Percentiles rank a stretch among this genome's conserved stretches.
Conservation (phyloP, 23 red algal genomes). For the Gracilariopsis chorda region DNA sequence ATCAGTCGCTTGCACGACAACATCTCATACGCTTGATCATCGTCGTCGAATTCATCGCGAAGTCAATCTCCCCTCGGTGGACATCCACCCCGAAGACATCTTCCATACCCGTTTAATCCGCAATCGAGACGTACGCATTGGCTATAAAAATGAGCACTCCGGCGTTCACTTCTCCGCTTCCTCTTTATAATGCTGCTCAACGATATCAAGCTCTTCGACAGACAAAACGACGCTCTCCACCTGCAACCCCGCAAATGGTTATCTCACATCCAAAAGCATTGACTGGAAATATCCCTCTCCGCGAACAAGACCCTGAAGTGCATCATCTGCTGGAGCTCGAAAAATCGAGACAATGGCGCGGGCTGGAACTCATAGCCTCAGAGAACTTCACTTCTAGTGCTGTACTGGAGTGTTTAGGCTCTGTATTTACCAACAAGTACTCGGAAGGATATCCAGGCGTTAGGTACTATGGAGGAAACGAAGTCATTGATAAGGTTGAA, state of each 20-base stretch:
- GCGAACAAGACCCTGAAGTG: constrained; percentile 67
- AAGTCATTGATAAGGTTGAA: constrained; percentile 87
- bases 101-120: no score
- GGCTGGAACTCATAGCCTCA: constrained; percentile 86
- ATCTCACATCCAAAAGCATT: background rate
- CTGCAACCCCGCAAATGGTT: background rate
- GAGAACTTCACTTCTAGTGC: constrained; percentile 93
- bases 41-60: no score
- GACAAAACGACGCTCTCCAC: background rate
- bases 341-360: constrained; percentile 69
- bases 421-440: constrained; percentile 98
- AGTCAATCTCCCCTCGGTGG: no score
- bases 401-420: constrained; percentile 87
- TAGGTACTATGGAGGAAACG: constrained; percentile 95
- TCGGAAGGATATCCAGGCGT: constrained; percentile 93
- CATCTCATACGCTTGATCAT: no score
- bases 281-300: constrained; percentile 6
- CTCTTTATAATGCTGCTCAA: background rate
- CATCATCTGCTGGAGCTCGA: constrained; percentile 68
- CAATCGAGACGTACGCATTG: no score
- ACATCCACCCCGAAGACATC: no score
- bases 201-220: background rate
- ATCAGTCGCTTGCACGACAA: no score
- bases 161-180: background rate
- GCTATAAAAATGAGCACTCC: background rate